Evolutionary conservation across 768 basidiomycete genomes (phyloP).

Genomic region (Galerina sulciceps): DNA sequence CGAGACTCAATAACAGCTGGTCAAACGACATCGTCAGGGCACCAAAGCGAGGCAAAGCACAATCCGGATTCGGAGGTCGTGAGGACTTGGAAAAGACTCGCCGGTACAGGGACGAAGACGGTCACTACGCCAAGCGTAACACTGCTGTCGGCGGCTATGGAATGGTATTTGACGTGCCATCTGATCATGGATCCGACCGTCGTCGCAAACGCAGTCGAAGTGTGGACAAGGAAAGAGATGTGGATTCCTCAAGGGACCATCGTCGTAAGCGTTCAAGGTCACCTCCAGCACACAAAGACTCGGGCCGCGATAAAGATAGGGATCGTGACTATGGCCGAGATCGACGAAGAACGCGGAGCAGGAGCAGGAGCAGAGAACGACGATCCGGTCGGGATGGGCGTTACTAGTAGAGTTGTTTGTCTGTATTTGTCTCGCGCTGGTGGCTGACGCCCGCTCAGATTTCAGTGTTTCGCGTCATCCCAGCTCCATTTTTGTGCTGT

Average conservation of each 20-base stretch:
- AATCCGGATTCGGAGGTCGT: slow-evolving; percentile 64
- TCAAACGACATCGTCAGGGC: slow-evolving; percentile 74
- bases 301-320: slow-evolving; percentile 30
- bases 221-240: slow-evolving; percentile 25
- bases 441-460: slow-evolving; percentile 7
- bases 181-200: slow-evolving; percentile 36
- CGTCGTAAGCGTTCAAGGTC: slow-evolving; percentile 43
- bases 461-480: not conserved
- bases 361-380: slow-evolving; percentile 32
- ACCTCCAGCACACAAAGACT: slow-evolving; percentile 30
- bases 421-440: slow-evolving; percentile 14
- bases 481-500: not conserved
- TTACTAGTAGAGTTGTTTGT: slow-evolving; percentile 19
- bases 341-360: slow-evolving; percentile 22
- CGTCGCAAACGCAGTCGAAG: slow-evolving; percentile 58
- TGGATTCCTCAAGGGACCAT: slow-evolving; percentile 28
- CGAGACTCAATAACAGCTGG: slow-evolving; percentile 81
- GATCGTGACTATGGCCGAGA: slow-evolving; percentile 26
- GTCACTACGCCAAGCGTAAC: slow-evolving; percentile 8
- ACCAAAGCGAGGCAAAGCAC: slow-evolving; percentile 36
- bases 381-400: slow-evolving; percentile 26
- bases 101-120: slow-evolving; percentile 60
- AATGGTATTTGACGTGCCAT: slow-evolving; percentile 87
- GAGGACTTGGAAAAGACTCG: slow-evolving; percentile 76
- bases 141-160: slow-evolving; percentile 51